These are phyloP conservation scores for Cladosporium austrohemisphaericum DNA, from an alignment of 2,329 filamentous ascomycete species.

Conservation along the genomic window DNA sequence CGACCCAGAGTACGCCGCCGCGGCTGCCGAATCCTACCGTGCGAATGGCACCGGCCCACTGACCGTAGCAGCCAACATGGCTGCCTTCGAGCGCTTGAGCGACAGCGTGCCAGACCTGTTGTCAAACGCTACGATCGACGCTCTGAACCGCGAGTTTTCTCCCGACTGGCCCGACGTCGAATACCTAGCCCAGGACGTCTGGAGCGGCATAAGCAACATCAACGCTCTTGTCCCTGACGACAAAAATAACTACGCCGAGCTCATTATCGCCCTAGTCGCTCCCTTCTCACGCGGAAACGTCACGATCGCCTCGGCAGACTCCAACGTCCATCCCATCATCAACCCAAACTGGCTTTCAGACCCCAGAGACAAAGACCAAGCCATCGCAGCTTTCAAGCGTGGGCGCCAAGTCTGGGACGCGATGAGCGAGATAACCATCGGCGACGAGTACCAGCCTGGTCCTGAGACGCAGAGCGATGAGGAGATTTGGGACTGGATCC, in stretches of 20 bases:
- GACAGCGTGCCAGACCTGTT: slow-evolving; percentile 14
- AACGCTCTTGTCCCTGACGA: slow-evolving; percentile 24
- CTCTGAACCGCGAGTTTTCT: slow-evolving; percentile 23
- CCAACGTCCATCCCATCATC: slow-evolving; percentile 30
- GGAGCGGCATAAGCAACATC: slow-evolving; percentile 18
- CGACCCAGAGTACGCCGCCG: neutral
- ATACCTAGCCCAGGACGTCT: slow-evolving; percentile 17
- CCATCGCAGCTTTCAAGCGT: slow-evolving; percentile 33
- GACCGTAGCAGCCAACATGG: slow-evolving; percentile 1
- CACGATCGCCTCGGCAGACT: slow-evolving; percentile 29
- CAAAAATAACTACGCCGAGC: slow-evolving; percentile 32
- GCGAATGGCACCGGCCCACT: neutral
- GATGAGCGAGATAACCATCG: slow-evolving; percentile 26
- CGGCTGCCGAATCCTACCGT: neutral
- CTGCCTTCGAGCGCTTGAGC: slow-evolving; percentile 2
- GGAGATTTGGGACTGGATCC: slow-evolving; percentile 14
- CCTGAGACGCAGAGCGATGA: slow-evolving; percentile 13
- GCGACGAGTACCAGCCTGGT: slow-evolving; percentile 30
- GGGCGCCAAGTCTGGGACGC: slow-evolving; percentile 28
- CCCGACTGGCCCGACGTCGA: slow-evolving; percentile 36
- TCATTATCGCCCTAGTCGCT: slow-evolving; percentile 30
- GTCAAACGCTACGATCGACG: slow-evolving; percentile 14
- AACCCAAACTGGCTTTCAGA: slow-evolving; percentile 37
- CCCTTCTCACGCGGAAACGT: slow-evolving; percentile 36
- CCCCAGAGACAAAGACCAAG: slow-evolving; percentile 31